Conservation (phyloP, 306 rosid genomes). For the Prunus dulcis region DNA sequence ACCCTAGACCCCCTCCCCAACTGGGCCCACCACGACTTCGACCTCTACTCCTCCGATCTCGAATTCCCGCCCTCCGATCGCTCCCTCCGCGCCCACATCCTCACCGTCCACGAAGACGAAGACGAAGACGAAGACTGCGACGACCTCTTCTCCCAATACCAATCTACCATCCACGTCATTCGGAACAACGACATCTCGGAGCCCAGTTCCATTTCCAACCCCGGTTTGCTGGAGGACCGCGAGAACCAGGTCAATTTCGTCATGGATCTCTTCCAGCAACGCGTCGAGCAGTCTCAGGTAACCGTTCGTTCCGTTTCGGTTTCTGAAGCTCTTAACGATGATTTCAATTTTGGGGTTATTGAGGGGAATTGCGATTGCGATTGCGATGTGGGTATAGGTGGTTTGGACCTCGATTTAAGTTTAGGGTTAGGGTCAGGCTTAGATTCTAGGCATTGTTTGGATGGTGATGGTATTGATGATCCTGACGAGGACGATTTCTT, state of each 20-base stretch:
- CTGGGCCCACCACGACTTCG: slow-evolving; percentile 35
- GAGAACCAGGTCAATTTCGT: slow-evolving; percentile 67
- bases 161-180: slow-evolving; percentile 9
- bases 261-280: slow-evolving; percentile 81
- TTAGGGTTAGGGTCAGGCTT: slow-evolving; percentile 35
- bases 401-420: slow-evolving; percentile 38
- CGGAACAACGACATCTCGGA: slow-evolving; percentile 20
- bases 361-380: slow-evolving; percentile 39
- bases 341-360: slow-evolving; percentile 40
- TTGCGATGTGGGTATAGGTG: slow-evolving; percentile 34
- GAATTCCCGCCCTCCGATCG: slow-evolving; percentile 35
- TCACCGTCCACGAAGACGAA: slow-evolving; percentile 12
- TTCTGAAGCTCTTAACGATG: slow-evolving; percentile 33
- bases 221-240: slow-evolving; percentile 42
- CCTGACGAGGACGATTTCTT: slow-evolving; percentile 39
- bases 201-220: slow-evolving; percentile 29
- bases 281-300: slow-evolving; percentile 77
- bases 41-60: slow-evolving; percentile 42
- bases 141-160: slow-evolving; percentile 19
- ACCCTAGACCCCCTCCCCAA: slow-evolving; percentile 28
- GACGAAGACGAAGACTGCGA: background rate
- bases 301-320: slow-evolving; percentile 30
- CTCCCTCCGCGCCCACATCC: slow-evolving; percentile 12
- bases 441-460: slow-evolving; percentile 27
- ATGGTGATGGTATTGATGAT: slow-evolving; percentile 27